Base-by-base conservation (phyloP, 257 asterid genomes). In the Primulina huaijiensis region DNA sequence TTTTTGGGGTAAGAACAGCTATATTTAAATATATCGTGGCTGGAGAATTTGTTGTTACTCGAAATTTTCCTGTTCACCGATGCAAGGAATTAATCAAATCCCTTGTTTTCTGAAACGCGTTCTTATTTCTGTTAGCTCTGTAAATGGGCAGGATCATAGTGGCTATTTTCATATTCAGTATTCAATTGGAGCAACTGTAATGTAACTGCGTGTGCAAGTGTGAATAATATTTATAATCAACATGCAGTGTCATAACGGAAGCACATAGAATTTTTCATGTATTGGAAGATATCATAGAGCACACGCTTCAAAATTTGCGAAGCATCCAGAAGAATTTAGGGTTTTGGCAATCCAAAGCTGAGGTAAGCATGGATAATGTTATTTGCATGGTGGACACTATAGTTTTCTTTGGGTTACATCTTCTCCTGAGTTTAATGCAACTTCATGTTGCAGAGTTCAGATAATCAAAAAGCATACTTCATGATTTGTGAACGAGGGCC, bases 401-500 rank as follows among this genome's bases (percentile, higher is more conserved):
- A 33, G 69, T 52, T 53, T 70, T 12, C 40, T 50, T 60, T 73
- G 14, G 37, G 67, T 27, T 38, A 34, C 25, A 27, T 31, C 25
- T 35, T 81, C 56, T 31, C 46, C 59, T 33, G 52, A 62, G 69
- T 61, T 75, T 25, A 64, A 61, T 38, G 33, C 11, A 29, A 19
- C 43, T 76, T 79, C 61, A 27, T 78, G 46, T 81, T 76, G 71
- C 80, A 94, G 99, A 91, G 87, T 30, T 85, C 99, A 59, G 83
- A 80, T 85, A 82, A 85, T 75, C 87, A 67, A 72, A 87, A 85
- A 73, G 96, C 95, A 62, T 94, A 88, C 83, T 94, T 90, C 82
- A 87, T 94, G 97, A 77, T 94, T 63, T 94, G 97, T 43, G 92
- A 89, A 77, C 82, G 96, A 73, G 99, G 99, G 65, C 97, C 97